A percentile compares a stretch with the other conserved stretches of the same genome.
Conservation (phyloP, 257 asterid species). For the Nicotiana attenuata region DNA sequence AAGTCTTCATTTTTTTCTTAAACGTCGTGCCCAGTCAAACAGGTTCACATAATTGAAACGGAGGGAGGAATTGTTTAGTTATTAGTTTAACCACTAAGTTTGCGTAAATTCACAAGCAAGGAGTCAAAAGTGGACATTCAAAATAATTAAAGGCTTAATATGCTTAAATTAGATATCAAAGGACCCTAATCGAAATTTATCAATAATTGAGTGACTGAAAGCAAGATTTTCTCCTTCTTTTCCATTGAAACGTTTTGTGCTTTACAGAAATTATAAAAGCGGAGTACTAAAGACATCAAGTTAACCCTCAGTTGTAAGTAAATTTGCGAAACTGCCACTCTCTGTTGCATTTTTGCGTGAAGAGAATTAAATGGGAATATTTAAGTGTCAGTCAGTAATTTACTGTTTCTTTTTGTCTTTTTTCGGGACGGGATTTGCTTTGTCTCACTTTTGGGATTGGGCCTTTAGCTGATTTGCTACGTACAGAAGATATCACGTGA, state of each 20-base stretch:
- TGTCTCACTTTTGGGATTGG: not conserved
- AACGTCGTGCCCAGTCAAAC: too few relatives aligned
- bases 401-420: not conserved
- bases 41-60: too few relatives aligned
- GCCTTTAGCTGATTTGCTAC: not conserved
- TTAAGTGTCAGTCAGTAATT: not conserved
- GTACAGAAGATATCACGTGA: not conserved
- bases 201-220: not conserved
- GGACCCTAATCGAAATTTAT: not conserved
- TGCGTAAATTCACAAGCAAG: not conserved
- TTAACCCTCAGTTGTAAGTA: not conserved
- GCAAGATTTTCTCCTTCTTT: not conserved
- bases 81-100: too few relatives aligned
- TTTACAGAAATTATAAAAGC: not conserved
- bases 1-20: too few relatives aligned
- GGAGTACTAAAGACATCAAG: not conserved
- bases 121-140: not conserved
- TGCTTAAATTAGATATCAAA: not conserved
- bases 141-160: not conserved
- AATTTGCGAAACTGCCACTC: not conserved
- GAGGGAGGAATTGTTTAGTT: too few relatives aligned
- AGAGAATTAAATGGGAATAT: not conserved
- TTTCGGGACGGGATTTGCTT: not conserved
- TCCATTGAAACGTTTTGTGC: not conserved
- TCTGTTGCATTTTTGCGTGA: not conserved